Percentiles rank a stretch among this genome's conserved stretches.
Evolutionary conservation across 116 monocot species (phyloP).

Genomic region (Papilionanthe hybrid): DNA sequence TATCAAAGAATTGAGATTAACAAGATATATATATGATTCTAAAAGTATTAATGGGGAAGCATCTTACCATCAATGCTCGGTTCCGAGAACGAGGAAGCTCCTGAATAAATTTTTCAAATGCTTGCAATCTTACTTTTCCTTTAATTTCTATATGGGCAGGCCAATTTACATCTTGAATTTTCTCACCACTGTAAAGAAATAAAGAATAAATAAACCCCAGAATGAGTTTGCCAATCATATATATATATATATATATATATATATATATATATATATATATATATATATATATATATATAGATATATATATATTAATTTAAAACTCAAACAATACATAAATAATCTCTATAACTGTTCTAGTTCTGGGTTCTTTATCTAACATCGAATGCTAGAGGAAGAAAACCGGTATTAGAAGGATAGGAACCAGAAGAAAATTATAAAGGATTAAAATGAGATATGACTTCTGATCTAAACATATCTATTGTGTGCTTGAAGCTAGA

Average conservation of each 20-base stretch:
- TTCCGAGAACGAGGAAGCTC: conserved; percentile 78
- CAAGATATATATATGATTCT: neutral
- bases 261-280: neutral
- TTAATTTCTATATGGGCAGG: conserved; percentile 57
- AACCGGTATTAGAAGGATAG: neutral
- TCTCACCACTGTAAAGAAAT: conserved; percentile 59
- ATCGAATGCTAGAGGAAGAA: neutral
- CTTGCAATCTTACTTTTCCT: conserved; percentile 72
- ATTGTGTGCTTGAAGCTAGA: neutral
- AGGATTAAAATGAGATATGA: neutral
- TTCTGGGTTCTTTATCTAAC: neutral
- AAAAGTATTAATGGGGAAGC: conserved; percentile 8
- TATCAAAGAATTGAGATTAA: neutral
- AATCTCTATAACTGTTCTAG: neutral
- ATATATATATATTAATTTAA: neutral
- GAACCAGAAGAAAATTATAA: neutral
- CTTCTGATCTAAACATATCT: neutral
- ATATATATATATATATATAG: neutral
- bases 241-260: neutral
- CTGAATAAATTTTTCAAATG: conserved; percentile 88
- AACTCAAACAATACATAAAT: neutral
- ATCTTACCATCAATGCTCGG: conserved; percentile 64
- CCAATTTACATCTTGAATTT: conserved; percentile 53
- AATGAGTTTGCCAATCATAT: neutral
- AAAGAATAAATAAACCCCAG: neutral